phyloP scores from a whole-genome alignment of 2,329 filamentous ascomycete species.

The Tolypocladium endophyticum region DNA sequence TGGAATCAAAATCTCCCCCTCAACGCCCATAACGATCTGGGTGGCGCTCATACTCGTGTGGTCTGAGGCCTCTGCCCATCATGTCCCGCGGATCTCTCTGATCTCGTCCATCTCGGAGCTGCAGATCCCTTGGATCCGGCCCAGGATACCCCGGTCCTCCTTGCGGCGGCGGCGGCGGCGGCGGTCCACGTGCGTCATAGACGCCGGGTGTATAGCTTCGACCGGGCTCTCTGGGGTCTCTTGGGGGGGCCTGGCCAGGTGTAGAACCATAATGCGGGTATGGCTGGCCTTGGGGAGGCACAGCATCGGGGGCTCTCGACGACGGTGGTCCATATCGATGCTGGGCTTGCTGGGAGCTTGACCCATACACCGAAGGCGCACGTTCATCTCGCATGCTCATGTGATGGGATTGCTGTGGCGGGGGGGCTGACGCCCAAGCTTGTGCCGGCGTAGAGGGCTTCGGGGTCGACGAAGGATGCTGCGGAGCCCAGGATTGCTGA shows the following conservation, averaged over 20 bases:
- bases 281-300: slow-evolving; percentile 25
- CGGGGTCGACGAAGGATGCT: slow-evolving; percentile 16
- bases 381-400: slow-evolving; percentile 27
- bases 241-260: slow-evolving; percentile 27
- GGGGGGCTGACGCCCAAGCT: slow-evolving; percentile 21
- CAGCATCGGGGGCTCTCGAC: slow-evolving; percentile 30
- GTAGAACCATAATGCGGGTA: slow-evolving; percentile 35
- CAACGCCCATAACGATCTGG: slow-evolving; percentile 34
- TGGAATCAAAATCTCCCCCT: not conserved
- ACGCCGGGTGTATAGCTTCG: slow-evolving; percentile 36
- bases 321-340: slow-evolving; percentile 28
- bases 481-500: slow-evolving; percentile 22
- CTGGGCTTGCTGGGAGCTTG: slow-evolving; percentile 17
- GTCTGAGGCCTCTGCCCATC: slow-evolving; percentile 30
- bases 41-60: slow-evolving; percentile 34
- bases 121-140: slow-evolving; percentile 20
- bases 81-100: slow-evolving; percentile 29
- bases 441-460: slow-evolving; percentile 23
- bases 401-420: slow-evolving; percentile 22
- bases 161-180: slow-evolving; percentile 25
- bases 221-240: slow-evolving; percentile 29
- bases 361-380: slow-evolving; percentile 22
- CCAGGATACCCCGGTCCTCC: slow-evolving; percentile 20
- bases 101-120: slow-evolving; percentile 19
- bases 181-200: slow-evolving; percentile 28